Conservation (phyloP, 768 basidiomycete genomes). For the Agaricus blazei region DNA sequence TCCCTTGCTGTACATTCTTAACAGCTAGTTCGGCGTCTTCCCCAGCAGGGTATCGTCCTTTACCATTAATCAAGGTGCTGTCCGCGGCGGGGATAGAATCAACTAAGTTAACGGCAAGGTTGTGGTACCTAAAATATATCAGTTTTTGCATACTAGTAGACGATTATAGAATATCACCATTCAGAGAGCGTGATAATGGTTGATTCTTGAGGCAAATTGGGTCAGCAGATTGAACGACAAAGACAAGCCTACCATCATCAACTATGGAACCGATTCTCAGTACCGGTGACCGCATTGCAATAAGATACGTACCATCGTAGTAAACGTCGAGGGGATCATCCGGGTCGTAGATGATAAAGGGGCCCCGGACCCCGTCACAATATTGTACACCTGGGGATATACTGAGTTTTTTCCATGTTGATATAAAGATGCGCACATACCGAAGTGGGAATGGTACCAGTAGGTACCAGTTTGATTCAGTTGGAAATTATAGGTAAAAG, state of each 20-base stretch:
- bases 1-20: slow-evolving; percentile 30
- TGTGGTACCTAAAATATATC: slow-evolving; percentile 22
- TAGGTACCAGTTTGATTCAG: slow-evolving; percentile 26
- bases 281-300: background rate
- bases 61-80: slow-evolving; percentile 41
- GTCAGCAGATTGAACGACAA: background rate
- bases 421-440: slow-evolving; percentile 11
- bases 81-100: slow-evolving; percentile 15
- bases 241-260: slow-evolving; percentile 11
- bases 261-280: background rate
- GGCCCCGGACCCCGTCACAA: slow-evolving; percentile 39
- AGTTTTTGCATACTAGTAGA: background rate
- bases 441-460: slow-evolving; percentile 33
- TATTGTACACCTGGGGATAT: slow-evolving; percentile 34
- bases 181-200: slow-evolving; percentile 40
- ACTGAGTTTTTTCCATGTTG: background rate
- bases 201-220: slow-evolving; percentile 18
- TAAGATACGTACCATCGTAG: slow-evolving; percentile 21
- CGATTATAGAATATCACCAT: slow-evolving; percentile 21
- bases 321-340: slow-evolving; percentile 24
- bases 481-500: slow-evolving; percentile 38
- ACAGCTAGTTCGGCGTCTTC: slow-evolving; percentile 27
- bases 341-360: slow-evolving; percentile 33
- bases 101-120: slow-evolving; percentile 10
- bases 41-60: slow-evolving; percentile 34